phyloP scores from a whole-genome alignment of 2,329 filamentous ascomycete genomes.

The Fusarium nurragi region DNA sequence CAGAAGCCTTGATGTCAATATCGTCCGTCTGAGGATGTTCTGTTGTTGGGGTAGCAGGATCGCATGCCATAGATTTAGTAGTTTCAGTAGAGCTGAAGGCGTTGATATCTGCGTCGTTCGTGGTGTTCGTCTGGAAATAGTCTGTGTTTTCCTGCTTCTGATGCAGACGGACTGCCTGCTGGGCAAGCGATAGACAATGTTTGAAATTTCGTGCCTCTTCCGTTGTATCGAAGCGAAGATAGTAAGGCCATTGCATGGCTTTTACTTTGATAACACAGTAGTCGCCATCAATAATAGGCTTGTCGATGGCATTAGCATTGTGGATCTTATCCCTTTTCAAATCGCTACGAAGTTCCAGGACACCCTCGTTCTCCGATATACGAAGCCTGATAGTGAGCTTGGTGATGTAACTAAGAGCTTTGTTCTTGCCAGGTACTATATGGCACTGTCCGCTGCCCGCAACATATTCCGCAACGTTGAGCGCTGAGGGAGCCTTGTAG shows the following conservation, averaged over 20 bases:
- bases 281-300: constrained; percentile 26
- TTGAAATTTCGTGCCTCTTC: constrained; percentile 32
- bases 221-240: constrained; percentile 30
- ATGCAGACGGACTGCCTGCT: constrained; percentile 4
- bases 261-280: constrained; percentile 35
- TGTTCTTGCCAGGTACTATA: constrained; percentile 17
- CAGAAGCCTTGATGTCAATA: background rate
- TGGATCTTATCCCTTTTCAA: constrained; percentile 23
- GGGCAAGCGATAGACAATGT: constrained; percentile 8
- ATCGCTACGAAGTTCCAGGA: constrained; percentile 21
- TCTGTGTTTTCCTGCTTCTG: background rate
- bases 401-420: constrained; percentile 12
- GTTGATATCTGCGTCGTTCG: background rate
- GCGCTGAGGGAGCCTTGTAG: background rate
- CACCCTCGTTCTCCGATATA: background rate
- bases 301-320: constrained; percentile 36
- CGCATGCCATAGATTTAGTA: background rate
- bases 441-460: constrained; percentile 34
- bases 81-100: background rate
- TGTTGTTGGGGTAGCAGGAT: background rate
- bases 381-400: constrained; percentile 34
- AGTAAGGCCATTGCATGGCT: constrained; percentile 3
- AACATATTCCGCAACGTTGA: constrained; percentile 10
- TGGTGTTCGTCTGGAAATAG: background rate
- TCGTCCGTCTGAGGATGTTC: background rate